These are phyloP conservation scores for Diplodia scrobiculata DNA, from an alignment of 2,329 filamentous ascomycete species.

Conservation along the genomic window DNA sequence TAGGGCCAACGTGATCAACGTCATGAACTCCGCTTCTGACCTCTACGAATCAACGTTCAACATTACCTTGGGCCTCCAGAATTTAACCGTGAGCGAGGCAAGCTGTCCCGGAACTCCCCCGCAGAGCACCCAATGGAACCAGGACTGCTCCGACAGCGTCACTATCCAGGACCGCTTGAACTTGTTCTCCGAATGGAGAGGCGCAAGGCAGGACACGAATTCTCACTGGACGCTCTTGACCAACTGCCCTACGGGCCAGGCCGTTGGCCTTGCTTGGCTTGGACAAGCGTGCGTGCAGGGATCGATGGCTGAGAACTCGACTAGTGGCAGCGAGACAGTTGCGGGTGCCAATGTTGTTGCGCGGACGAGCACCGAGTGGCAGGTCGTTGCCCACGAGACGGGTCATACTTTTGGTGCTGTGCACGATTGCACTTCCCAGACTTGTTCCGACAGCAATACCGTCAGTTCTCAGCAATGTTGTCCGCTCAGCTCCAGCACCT, in stretches of 20 bases:
- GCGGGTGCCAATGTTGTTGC: slow-evolving; percentile 88
- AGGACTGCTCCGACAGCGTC: slow-evolving; percentile 63
- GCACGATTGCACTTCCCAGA: slow-evolving; percentile 77
- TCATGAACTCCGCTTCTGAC: slow-evolving; percentile 83
- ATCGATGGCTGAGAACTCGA: slow-evolving; percentile 47
- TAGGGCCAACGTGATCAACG: slow-evolving; percentile 72
- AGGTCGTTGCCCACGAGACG: slow-evolving; percentile 91
- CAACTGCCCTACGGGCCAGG: slow-evolving; percentile 76
- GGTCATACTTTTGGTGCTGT: slow-evolving; percentile 95
- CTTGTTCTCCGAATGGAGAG: slow-evolving; percentile 86
- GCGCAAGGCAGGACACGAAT: slow-evolving; percentile 73
- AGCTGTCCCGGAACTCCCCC: slow-evolving; percentile 72
- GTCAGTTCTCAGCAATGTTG: slow-evolving; percentile 73
- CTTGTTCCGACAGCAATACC: slow-evolving; percentile 65
- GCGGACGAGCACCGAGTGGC: slow-evolving; percentile 82
- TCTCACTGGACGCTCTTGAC: slow-evolving; percentile 92
- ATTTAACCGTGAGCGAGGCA: slow-evolving; percentile 74
- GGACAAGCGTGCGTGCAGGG: slow-evolving; percentile 76
- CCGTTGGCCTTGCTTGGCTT: slow-evolving; percentile 91
- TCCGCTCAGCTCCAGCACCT: slow-evolving; percentile 64
- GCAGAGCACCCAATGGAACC: slow-evolving; percentile 77
- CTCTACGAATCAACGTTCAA: slow-evolving; percentile 92
- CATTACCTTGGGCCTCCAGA: slow-evolving; percentile 86
- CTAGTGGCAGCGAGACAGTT: slow-evolving; percentile 64
- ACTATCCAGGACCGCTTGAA: slow-evolving; percentile 79